Evolutionary conservation across 1,284 basidiomycete species (phyloP).

Genomic region (Cryptococcus sp.): DNA sequence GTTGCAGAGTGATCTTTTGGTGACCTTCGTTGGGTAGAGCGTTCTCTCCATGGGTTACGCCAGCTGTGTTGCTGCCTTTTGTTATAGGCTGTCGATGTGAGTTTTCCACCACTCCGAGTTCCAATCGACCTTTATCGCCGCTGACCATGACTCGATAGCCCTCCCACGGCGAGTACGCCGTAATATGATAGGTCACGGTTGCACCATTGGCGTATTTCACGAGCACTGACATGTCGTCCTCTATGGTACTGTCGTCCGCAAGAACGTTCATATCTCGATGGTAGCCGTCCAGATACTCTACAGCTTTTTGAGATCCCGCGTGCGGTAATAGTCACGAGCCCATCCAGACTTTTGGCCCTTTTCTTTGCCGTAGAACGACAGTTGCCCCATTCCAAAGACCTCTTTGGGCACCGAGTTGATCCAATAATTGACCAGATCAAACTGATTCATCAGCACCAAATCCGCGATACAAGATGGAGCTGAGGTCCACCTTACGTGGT

Average conservation of each 20-base stretch:
- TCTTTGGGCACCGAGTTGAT: constrained; percentile 52
- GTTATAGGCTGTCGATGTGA: constrained; percentile 21
- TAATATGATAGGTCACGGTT: constrained; percentile 55
- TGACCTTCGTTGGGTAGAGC: constrained; percentile 51
- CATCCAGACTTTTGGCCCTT: constrained; percentile 53
- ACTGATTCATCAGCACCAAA: constrained; percentile 12
- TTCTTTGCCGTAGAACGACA: constrained; percentile 53
- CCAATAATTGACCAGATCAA: constrained; percentile 54
- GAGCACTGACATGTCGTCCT: constrained; percentile 56
- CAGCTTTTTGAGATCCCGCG: constrained; percentile 50
- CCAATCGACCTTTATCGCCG: constrained; percentile 53
- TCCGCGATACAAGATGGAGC: constrained; percentile 10
- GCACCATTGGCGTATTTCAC: constrained; percentile 53
- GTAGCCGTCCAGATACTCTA: constrained; percentile 50
- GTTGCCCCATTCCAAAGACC: constrained; percentile 53
- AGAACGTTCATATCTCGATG: constrained; percentile 50
- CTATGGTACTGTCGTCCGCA: constrained; percentile 53
- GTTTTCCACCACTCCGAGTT: constrained; percentile 55
- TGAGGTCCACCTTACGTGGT: constrained; percentile 44
- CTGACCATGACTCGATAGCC: constrained; percentile 57
- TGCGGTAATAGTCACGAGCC: constrained; percentile 51
- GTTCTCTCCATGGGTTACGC: constrained; percentile 46
- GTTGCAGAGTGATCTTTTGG: constrained; percentile 51
- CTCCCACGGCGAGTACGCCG: constrained; percentile 47
- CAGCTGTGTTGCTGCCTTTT: constrained; percentile 9